Evolutionary conservation across 345 rosid species (phyloP), one percentile per base, ranked within the genome.

Genomic region (Moringa oleifera): DNA sequence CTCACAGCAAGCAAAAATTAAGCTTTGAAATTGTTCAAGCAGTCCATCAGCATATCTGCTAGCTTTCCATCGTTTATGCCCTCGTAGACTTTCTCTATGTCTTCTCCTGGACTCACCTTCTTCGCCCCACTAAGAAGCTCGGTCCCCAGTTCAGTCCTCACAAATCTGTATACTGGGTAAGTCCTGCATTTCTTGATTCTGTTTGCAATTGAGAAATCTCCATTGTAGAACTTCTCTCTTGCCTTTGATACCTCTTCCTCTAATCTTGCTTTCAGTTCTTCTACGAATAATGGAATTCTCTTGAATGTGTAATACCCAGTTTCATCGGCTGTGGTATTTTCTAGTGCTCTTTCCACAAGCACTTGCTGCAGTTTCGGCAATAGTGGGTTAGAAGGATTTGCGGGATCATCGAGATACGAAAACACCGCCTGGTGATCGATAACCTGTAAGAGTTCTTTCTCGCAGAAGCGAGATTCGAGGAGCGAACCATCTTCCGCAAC

Each of bases 151-250:
- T 76, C 83, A 52, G 80, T 86, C 72, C 88, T 80, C 63, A 86
- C 83, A 28, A 82, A 79, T 55, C 73, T 81, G 75, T 89, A 86
- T 53, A 89, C 5, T 41, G 96, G 96, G 63, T 84, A 89, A 10
- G 92, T 83, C 71, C 96, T 77, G 75, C 93, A 89, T 45, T 79
- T 82, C 73, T 73, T 68, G 61, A 89, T 89, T 77, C 73, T 62
- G 77, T 89, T 89, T 0, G 82, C 61, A 33, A 84, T 79, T 8
- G 75, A 75, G 0, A 76, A 6, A 37, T 77, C 81, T 12, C 88
- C 90, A 24, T 69, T 78, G 59, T 84, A 92, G 10, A 70, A 74
- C 15, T 80, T 82, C 1, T 21, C 56, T 68, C 92, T 75, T 0
- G 88, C 61, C 8, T 62, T 73, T 49, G 85, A 88, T 0, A 88